Percentiles rank a stretch among this genome's conserved stretches.
phyloP scores from a whole-genome alignment of 1,139 yeast species.

The Pichia sp. region DNA sequence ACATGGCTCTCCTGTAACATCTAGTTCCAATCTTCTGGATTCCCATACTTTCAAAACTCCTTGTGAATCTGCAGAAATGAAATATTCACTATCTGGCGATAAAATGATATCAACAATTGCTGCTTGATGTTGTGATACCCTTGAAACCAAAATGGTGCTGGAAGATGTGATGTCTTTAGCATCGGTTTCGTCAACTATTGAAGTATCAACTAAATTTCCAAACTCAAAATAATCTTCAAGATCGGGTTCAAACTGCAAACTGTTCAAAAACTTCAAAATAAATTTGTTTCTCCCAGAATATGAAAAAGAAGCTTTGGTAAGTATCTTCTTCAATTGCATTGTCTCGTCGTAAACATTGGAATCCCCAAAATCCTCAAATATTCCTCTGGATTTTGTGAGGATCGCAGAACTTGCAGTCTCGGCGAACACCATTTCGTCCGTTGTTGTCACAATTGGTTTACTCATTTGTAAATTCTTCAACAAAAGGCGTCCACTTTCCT shows the following conservation, averaged over 20 bases:
- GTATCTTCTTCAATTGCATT: conserved; percentile 16
- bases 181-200: background rate
- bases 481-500: background rate
- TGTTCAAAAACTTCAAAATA: conserved; percentile 47
- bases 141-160: conserved; percentile 39
- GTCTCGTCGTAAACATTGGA: conserved; percentile 21
- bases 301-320: conserved; percentile 36
- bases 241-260: conserved; percentile 46
- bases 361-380: conserved; percentile 37
- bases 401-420: conserved; percentile 6
- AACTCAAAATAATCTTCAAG: conserved; percentile 62
- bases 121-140: conserved; percentile 44
- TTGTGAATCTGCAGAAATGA: conserved; percentile 69
- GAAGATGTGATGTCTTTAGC: background rate
- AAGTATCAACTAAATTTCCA: conserved; percentile 30
- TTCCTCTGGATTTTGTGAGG: background rate
- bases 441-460: conserved; percentile 47
- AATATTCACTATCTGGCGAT: conserved; percentile 55
- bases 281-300: conserved; percentile 62
- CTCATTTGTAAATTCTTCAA: conserved; percentile 27
- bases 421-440: conserved; percentile 52
- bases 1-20: conserved; percentile 53
- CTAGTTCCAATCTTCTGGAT: conserved; percentile 51
- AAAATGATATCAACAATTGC: conserved; percentile 49
- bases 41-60: conserved; percentile 82